Percentiles rank a stretch among this genome's conserved stretches.
Conservation (phyloP, 2,329 filamentous ascomycete genomes). For the Pestalotiopsis sp. region DNA sequence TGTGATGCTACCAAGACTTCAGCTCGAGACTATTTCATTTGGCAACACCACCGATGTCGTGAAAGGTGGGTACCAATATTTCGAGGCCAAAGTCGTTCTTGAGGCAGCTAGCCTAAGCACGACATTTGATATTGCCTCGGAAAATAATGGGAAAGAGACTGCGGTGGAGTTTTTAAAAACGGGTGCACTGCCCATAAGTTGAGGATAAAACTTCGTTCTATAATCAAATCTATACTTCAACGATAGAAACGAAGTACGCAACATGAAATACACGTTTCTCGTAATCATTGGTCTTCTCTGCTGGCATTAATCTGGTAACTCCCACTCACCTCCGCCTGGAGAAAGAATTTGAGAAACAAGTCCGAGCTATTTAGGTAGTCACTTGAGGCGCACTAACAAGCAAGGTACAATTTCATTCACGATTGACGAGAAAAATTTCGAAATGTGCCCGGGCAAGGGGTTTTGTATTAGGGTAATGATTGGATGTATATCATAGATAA, state of each 20-base stretch:
- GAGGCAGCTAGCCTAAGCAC: background rate
- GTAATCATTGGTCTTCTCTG: background rate
- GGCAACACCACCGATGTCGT: background rate
- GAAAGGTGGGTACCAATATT: background rate
- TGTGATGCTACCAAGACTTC: background rate
- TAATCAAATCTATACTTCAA: too few species aligned
- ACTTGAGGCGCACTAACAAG: background rate
- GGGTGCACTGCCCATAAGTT: background rate
- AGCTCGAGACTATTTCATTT: background rate
- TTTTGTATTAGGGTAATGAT: background rate
- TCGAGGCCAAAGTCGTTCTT: background rate
- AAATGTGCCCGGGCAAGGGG: background rate
- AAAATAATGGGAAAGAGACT: background rate
- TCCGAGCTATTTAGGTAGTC: too few species aligned
- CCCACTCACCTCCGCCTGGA: too few species aligned
- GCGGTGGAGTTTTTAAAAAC: background rate
- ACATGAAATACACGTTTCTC: background rate
- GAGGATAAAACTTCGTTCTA: too few species aligned
- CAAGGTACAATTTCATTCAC: background rate
- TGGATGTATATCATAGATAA: background rate
- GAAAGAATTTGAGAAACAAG: too few species aligned
- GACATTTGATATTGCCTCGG: background rate
- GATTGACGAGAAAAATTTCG: background rate
- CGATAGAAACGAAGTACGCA: too few species aligned
- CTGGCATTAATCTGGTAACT: too few species aligned